Evolutionary conservation across 345 rosid species (phyloP).

Genomic region (Eucalyptus pumila): DNA sequence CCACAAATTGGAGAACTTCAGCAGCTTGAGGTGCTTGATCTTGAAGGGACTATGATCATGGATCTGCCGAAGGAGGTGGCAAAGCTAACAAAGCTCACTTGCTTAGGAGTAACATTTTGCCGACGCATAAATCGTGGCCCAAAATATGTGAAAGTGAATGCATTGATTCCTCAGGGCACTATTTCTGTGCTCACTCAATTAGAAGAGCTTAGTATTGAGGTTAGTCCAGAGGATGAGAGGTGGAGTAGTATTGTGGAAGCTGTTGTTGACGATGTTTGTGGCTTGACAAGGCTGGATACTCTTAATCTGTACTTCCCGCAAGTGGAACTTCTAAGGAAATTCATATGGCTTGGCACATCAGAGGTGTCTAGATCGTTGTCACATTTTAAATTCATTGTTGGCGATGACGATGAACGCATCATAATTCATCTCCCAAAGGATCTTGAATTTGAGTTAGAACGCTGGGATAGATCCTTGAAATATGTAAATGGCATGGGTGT

Average conservation of each 20-base stretch:
- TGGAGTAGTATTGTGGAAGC: not conserved
- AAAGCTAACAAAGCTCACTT: too few species aligned
- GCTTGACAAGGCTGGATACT: not conserved
- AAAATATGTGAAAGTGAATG: too few species aligned
- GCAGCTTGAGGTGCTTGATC: not conserved
- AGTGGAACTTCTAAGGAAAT: not conserved
- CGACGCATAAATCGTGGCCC: not conserved
- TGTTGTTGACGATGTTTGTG: not conserved
- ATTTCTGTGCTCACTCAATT: not conserved
- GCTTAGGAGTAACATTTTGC: not conserved
- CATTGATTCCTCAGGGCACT: not conserved
- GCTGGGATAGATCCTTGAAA: not conserved
- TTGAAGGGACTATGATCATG: not conserved
- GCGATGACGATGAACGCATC: not conserved
- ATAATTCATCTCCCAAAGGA: not conserved
- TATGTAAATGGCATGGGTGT: not conserved
- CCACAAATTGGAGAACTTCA: not conserved
- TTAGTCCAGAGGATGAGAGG: not conserved
- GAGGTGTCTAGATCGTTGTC: not conserved
- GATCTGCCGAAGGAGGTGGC: not conserved
- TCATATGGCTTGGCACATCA: not conserved
- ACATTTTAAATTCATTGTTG: slow-evolving; percentile 5
- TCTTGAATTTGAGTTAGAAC: not conserved
- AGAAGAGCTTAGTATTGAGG: not conserved
- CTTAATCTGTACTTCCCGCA: not conserved